phyloP scores from a whole-genome alignment of 495 filamentous ascomycete species.

The Xylaria castorea region DNA sequence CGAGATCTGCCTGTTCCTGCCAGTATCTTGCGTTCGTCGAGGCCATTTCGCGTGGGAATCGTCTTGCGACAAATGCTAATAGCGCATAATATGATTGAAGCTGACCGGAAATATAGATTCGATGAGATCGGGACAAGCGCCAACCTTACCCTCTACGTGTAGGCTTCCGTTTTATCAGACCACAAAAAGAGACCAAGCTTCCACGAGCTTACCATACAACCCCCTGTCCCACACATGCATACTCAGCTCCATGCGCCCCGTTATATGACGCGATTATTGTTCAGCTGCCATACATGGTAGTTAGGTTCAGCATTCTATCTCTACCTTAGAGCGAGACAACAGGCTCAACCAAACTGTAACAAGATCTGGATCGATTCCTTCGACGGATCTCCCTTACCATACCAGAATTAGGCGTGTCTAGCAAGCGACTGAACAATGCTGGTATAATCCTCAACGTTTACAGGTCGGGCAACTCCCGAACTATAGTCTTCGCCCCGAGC shows the following conservation, averaged over 20 bases:
- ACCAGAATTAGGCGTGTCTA: neutral
- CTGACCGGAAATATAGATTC: neutral
- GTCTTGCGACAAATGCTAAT: slow-evolving; percentile 2
- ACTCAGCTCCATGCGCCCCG: neutral
- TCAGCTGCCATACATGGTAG: neutral
- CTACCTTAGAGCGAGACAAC: neutral
- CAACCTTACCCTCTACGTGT: neutral
- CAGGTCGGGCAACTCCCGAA: neutral
- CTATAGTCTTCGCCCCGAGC: neutral
- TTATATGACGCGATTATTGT: neutral
- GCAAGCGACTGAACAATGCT: neutral
- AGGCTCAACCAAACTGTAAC: neutral
- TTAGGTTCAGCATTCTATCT: neutral
- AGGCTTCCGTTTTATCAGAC: neutral
- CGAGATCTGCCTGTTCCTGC: slow-evolving; percentile 25
- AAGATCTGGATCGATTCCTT: slow-evolving; percentile 1
- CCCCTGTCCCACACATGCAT: slow-evolving; percentile 1
- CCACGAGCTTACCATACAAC: neutral
- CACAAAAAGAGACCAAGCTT: neutral
- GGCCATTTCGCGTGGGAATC: slow-evolving; percentile 1
- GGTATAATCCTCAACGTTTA: neutral
- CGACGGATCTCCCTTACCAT: neutral
- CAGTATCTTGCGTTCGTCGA: neutral
- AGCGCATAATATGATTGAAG: neutral
- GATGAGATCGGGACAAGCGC: neutral